phyloP scores from a whole-genome alignment of 495 filamentous ascomycete species.

The Staphylotrichum longicolle region DNA sequence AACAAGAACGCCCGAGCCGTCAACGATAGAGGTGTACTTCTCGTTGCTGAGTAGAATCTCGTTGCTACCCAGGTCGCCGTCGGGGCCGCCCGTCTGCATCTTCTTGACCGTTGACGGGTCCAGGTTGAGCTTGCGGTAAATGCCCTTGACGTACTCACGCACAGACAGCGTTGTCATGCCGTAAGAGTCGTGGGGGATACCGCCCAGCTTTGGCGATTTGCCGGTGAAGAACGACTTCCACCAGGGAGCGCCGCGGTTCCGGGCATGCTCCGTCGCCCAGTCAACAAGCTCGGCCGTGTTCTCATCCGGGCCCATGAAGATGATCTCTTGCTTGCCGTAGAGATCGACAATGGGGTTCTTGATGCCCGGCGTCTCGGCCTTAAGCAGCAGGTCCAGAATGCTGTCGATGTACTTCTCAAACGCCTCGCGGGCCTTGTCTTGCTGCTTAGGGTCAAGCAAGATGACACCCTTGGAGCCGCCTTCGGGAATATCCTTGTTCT shows the following conservation, averaged over 20 bases:
- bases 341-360: slow-evolving; percentile 98
- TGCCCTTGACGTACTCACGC: slow-evolving; percentile 90
- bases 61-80: slow-evolving; percentile 95
- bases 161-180: slow-evolving; percentile 98
- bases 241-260: slow-evolving; percentile 85
- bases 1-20: slow-evolving; percentile 91
- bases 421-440: slow-evolving; percentile 84
- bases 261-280: slow-evolving; percentile 96
- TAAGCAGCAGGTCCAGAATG: slow-evolving; percentile 89
- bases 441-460: slow-evolving; percentile 86
- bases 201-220: slow-evolving; percentile 91
- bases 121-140: slow-evolving; percentile 91
- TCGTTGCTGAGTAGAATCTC: slow-evolving; percentile 95
- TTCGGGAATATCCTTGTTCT: slow-evolving; percentile 99
- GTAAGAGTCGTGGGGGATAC: slow-evolving; percentile 93
- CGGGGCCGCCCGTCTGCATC: slow-evolving; percentile 95
- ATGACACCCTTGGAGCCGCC: slow-evolving; percentile 98
- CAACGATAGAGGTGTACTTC: slow-evolving; percentile 89
- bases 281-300: slow-evolving; percentile 96
- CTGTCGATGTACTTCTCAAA: slow-evolving; percentile 99
- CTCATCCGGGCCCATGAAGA: slow-evolving; percentile 98
- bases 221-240: slow-evolving; percentile 99
- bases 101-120: slow-evolving; percentile 81
- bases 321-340: slow-evolving; percentile 88
- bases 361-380: slow-evolving; percentile 88